These are phyloP conservation scores for Calonectria henricotiae DNA, from an alignment of 2,329 filamentous ascomycete species.

Conservation along the genomic window DNA sequence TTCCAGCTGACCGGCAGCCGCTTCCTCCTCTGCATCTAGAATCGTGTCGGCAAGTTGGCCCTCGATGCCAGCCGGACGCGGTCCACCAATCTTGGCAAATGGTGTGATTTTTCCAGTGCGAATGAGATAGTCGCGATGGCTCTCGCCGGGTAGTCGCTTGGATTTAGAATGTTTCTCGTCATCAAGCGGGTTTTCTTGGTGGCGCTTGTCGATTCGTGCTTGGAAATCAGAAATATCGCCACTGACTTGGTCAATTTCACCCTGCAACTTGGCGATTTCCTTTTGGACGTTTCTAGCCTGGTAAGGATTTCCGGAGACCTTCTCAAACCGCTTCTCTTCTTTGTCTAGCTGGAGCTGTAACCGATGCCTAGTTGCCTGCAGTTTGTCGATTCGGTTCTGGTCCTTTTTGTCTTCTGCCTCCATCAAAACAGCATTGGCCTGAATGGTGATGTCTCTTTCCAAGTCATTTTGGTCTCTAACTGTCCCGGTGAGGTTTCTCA, in stretches of 20 bases:
- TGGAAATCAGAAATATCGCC: slow-evolving; percentile 87
- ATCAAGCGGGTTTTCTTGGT: slow-evolving; percentile 67
- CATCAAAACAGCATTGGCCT: slow-evolving; percentile 73
- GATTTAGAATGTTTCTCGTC: slow-evolving; percentile 66
- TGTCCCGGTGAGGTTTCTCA: slow-evolving; percentile 77
- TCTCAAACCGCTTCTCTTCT: slow-evolving; percentile 65
- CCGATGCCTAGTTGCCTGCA: slow-evolving; percentile 70
- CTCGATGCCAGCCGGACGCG: slow-evolving; percentile 74
- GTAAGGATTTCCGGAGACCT: slow-evolving; percentile 63
- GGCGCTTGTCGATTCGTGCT: slow-evolving; percentile 83
- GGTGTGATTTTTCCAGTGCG: slow-evolving; percentile 98
- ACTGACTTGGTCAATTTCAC: slow-evolving; percentile 76
- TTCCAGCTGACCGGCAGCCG: slow-evolving; percentile 62
- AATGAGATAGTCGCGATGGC: slow-evolving; percentile 89
- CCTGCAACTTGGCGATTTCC: slow-evolving; percentile 78
- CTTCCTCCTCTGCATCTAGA: slow-evolving; percentile 85
- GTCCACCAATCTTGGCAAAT: slow-evolving; percentile 84
- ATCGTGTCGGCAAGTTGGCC: slow-evolving; percentile 84
- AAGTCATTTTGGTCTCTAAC: slow-evolving; percentile 91
- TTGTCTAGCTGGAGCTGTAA: slow-evolving; percentile 77
- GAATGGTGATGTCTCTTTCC: slow-evolving; percentile 84
- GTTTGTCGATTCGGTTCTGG: slow-evolving; percentile 74
- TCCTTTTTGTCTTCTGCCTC: slow-evolving; percentile 77
- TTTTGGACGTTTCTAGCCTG: slow-evolving; percentile 73
- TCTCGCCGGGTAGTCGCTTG: slow-evolving; percentile 83